Evolutionary conservation across 768 basidiomycete genomes (phyloP), one percentile per base, ranked within the genome.

Genomic region (Saitozyma podzolica): DNA sequence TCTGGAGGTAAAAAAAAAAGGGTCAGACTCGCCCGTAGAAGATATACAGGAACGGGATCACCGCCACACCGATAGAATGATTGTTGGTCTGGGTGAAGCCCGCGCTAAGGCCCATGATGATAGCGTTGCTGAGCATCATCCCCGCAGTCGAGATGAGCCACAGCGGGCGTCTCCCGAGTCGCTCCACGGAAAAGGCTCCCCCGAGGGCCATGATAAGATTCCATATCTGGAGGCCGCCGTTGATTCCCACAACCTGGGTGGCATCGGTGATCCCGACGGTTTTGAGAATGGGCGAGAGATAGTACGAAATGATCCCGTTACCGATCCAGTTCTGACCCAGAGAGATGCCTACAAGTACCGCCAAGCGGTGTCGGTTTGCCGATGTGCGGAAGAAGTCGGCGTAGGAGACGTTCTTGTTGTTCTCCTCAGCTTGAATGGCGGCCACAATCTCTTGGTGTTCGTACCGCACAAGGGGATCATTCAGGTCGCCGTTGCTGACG

Each of bases 211-310:
- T 58, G 39, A 72, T 59, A 56, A 58, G 54, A 63, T 75, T 58
- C 56, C 65, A 54, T 52, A 60, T 54, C 50, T 68, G 66, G 43
- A 72, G 64, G 59, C 68, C 65, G 7, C 66, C 73, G 59, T 77
- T 74, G 49, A 77, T 69, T n/a, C 66, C 71, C 39, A 65, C 73
- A 52, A 70, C 67, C 50, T 73, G 58, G 40, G 68, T 61, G 5
- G 76, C 65, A 40, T 67, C 56, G 9, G 70, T 73, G 41, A 74
- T 56, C 0, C 76, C 76, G 13, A 67, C 62, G n/a, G 63, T 61
- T 37, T 67, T 67, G n/a, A 77, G 69, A 51, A 77, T 69, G 14
- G 67, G 64, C 9, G 76, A 60, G 39, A 67, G 63, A 63, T 77
- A 77, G 61, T 72, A 72, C 19, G 62, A 59, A 19, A 68, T 55